Base-by-base conservation (phyloP, 139 green algal species). In the Zygnema circumcarinatum region DNA sequence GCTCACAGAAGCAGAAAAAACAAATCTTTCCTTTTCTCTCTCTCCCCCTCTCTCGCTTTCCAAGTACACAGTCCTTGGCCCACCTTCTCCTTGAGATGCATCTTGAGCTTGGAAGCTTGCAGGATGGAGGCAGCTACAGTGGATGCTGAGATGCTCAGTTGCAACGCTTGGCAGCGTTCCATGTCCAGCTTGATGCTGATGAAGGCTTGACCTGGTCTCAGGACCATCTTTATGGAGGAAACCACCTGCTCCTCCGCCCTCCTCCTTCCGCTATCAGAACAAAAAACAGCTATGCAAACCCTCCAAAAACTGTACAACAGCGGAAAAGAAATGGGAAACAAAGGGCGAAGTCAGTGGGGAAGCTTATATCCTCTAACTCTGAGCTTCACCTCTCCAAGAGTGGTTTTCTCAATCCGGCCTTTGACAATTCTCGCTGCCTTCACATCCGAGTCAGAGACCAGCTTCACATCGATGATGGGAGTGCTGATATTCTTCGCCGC, bases 401-500 rank as follows among this genome's bases (percentile, higher is more conserved):
- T 95, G 1, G 96, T 98, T 73, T 92, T 92, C 92, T 99, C 96
- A 25, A 99, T 91, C 20, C 95, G 89, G 0, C 93, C 96, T 88
- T 99, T 98, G 38, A 99, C 95, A 25, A 98, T 90, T 32, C 97
- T 94, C 0, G 97, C 97, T 0, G 88, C 86, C 91, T 94, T 95
- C 33, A 95, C 93, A 72, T 94, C 93, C 39, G 91, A 87, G 83
- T 96, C 90, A 11, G 92, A 81, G 22, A 87, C 83, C 74, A 98
- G 92, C 29, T 91, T 87, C 42, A 97, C 97, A 42, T 93, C 93
- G 82, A 99, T 98, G 91, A 99, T 96, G 36, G 97, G 97, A 2
- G 97, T 99, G 91, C 86, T 94, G 80, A 99, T 99, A 86, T 94
- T 96, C 81, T 96, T 97, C 35, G 95, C 92, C 0, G 95, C 97